Base-by-base conservation (phyloP, 345 rosid species). In the Camelina neglecta region DNA sequence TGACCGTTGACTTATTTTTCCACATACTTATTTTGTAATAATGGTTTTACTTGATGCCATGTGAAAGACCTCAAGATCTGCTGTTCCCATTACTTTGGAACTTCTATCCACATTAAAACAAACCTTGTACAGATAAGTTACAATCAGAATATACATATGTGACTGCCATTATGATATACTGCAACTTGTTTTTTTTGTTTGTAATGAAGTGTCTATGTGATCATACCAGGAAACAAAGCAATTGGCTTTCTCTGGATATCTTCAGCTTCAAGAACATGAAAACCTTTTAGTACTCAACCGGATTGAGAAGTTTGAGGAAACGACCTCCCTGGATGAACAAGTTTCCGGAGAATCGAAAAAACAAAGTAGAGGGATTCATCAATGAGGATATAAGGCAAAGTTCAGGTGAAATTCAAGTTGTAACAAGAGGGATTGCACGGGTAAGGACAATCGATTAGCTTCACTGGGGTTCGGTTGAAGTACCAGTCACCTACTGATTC, bases 401-500 rank as follows among this genome's bases (percentile, higher is more conserved):
- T 33, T 80, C 31, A 50, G 3, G 81, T 75, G 70, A 85, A 88
- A 78, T 86, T 73, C 88, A 87, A 77, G 84, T 88, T 79, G 75
- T 82, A 80, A 85, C 99, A 92, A 67, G 93, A 85, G 50, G 91
- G 97, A 65, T 90, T 86, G 86, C 99, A 90, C 3, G 99, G 97
- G 77, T 86, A 94, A 55, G 93, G 87, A 79, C 97, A 89, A 72
- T 94, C 99, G 2, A 90, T 89, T 75, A 74, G 80, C 87, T 88
- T 94, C 78, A 75, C 83, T 18, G 65, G 76, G 72, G 72, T 50
- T 4, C 92, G 79, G 73, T 87, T 75, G 74, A 90, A 92, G 80
- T 85, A 92, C 99, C 97, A 94, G 74, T 92, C 96, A 41, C 96
- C 90, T 29, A 88, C 97, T 2, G 96, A 74, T 61, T 90, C 91